Percentiles rank a stretch among this genome's conserved stretches.
Evolutionary conservation across 352 stramenopile genomes (phyloP).

Genomic region (Thraustotheca clavata): DNA sequence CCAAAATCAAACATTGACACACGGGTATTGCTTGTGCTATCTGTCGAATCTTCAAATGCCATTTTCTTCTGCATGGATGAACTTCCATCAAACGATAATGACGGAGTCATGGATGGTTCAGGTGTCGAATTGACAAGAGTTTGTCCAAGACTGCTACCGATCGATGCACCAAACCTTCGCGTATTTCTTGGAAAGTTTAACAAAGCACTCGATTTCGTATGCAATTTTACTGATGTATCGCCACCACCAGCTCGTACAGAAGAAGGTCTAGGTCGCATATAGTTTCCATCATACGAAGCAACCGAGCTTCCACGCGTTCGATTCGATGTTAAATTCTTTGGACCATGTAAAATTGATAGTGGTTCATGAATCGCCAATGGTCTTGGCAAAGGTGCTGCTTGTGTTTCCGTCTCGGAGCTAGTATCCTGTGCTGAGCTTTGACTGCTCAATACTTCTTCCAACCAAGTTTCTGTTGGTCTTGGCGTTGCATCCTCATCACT

Average conservation of each 20-base stretch:
- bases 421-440: not conserved
- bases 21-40: not conserved
- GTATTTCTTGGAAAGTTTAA: constrained; percentile 2
- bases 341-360: not conserved
- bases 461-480: not conserved
- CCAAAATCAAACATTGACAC: not conserved
- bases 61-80: not conserved
- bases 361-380: not conserved
- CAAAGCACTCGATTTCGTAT: not conserved
- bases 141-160: not conserved
- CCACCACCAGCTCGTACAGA: not conserved
- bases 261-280: not conserved
- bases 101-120: constrained; percentile 5
- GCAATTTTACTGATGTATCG: not conserved
- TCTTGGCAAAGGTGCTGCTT: not conserved
- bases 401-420: not conserved
- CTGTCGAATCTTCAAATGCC: not conserved
- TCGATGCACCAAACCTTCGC: not conserved
- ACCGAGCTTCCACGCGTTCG: not conserved
- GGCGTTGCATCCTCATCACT: not conserved
- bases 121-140: constrained; percentile 1
- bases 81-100: not conserved
- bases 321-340: constrained; percentile 1
- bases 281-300: not conserved
- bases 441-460: constrained; percentile 7